Conservation (phyloP, 768 basidiomycete genomes). For the Tylopilus subfusipes region DNA sequence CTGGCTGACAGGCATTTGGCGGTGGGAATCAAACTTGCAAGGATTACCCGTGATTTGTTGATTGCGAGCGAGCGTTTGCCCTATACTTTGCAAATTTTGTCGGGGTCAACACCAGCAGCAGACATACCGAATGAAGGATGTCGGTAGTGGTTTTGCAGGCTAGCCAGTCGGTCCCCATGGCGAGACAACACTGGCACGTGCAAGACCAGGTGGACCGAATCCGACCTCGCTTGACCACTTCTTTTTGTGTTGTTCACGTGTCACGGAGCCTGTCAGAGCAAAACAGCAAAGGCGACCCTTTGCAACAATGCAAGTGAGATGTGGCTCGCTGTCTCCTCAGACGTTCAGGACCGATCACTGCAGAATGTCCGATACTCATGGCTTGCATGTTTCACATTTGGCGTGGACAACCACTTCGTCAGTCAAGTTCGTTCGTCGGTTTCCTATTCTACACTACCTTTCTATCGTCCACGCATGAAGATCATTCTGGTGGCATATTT, state of each 20-base stretch:
- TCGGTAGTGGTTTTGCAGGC: neutral
- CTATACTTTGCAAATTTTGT: neutral
- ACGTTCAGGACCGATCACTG: neutral
- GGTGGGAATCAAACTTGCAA: no score
- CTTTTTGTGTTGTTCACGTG: neutral
- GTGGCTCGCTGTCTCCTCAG: neutral
- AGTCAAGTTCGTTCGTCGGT: neutral
- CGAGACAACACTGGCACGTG: neutral
- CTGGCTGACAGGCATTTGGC: no score
- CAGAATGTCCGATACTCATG: neutral
- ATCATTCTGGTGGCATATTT: neutral
- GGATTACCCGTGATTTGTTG: no score
- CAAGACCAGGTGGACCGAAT: neutral
- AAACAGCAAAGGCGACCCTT: neutral
- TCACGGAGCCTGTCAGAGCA: neutral
- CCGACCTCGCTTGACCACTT: neutral
- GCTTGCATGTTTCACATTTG: neutral
- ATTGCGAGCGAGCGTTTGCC: neutral
- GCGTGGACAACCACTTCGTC: neutral
- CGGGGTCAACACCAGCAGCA: neutral
- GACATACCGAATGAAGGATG: neutral
- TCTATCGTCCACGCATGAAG: no score
- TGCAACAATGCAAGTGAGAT: neutral
- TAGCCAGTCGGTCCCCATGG: neutral
- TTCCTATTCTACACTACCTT: no score